phyloP scores from a whole-genome alignment of 2,329 filamentous ascomycete genomes.

The Trichoderma sp. region DNA sequence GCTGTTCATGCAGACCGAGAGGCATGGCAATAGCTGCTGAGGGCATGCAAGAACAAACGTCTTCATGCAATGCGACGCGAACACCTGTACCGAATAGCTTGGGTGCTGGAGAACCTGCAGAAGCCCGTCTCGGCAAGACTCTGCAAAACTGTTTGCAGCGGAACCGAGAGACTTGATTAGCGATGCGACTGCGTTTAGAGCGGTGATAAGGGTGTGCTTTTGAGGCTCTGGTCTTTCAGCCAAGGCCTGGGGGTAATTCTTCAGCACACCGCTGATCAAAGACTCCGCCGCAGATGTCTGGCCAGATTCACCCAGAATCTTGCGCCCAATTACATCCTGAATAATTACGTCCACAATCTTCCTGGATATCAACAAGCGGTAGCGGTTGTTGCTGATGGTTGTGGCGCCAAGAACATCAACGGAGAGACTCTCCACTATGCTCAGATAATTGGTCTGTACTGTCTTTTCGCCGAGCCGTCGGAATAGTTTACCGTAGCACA shows the following conservation, averaged over 20 bases:
- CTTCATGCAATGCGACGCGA: constrained; percentile 82
- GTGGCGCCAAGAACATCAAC: constrained; percentile 76
- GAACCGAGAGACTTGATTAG: constrained; percentile 80
- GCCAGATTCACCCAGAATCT: constrained; percentile 85
- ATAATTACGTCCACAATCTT: constrained; percentile 83
- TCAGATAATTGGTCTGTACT: constrained; percentile 80
- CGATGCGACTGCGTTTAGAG: constrained; percentile 76
- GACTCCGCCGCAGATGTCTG: constrained; percentile 80
- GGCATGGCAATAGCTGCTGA: constrained; percentile 84
- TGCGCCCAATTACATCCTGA: constrained; percentile 77
- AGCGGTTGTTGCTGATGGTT: constrained; percentile 79
- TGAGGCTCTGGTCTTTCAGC: constrained; percentile 86
- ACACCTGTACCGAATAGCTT: constrained; percentile 93
- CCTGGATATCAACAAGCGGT: constrained; percentile 80
- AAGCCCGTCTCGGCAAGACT: constrained; percentile 81
- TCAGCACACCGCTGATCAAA: constrained; percentile 84
- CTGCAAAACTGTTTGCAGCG: constrained; percentile 75
- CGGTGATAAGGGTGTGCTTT: constrained; percentile 79
- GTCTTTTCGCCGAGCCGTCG: constrained; percentile 76
- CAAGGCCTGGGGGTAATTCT: constrained; percentile 88
- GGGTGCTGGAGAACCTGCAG: constrained; percentile 91
- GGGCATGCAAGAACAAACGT: constrained; percentile 88
- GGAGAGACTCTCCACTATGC: constrained; percentile 79
- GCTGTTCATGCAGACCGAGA: constrained; percentile 97
- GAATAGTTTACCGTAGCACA: constrained; percentile 84